Base-by-base conservation (phyloP, 2,329 filamentous ascomycete species). In the Colletotrichum magnum region DNA sequence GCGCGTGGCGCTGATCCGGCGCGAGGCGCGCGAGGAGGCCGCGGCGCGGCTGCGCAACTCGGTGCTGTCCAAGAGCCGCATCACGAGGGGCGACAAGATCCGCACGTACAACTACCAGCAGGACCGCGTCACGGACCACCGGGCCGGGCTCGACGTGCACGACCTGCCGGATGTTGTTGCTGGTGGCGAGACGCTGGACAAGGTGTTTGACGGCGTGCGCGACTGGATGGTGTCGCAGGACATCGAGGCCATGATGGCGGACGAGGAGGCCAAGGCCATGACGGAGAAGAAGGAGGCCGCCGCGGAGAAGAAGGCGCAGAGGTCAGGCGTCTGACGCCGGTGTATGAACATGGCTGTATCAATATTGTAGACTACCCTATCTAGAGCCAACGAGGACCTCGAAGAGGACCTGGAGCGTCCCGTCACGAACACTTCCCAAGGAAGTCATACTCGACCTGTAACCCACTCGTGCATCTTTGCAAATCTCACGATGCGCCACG, bases 71-170 rank as follows among this genome's bases (percentile, higher is more conserved):
- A 89, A 91, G 73, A 90, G 94, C 65, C 92, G 92, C 75, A 95
- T 96, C 83, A 96, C 95, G 6, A 88, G 96, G 50, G 94, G 94
- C 54, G 94, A 98, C 83, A 99, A 99, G 84, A 92, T 99, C 68
- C 87, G 95, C 70, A 98, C 95, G 0, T 98, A 98, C 80, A 97
- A 98, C 79, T 90, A 89, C 80, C 84, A 83, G 71, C 88, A 90
- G 77, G 87, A 94, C 79, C 86, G 95, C 51, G 95, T 96, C 73
- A 97, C 95, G 2, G 95, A 98, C 76, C 95, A 98, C 80, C 87
- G 95, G 48, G 94, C 92, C 74, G 94, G 93, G 0, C 79, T 93
- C 47, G 95, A 95, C 64, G 87, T 94, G 15, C 90, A 95, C 77
- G 93, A 95, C 77, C 82, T 98, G 70, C 90, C 93, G 58, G 89